Evolutionary conservation across 2,329 filamentous ascomycete genomes (phyloP).

Genomic region (Sporothrix brasiliensis): DNA sequence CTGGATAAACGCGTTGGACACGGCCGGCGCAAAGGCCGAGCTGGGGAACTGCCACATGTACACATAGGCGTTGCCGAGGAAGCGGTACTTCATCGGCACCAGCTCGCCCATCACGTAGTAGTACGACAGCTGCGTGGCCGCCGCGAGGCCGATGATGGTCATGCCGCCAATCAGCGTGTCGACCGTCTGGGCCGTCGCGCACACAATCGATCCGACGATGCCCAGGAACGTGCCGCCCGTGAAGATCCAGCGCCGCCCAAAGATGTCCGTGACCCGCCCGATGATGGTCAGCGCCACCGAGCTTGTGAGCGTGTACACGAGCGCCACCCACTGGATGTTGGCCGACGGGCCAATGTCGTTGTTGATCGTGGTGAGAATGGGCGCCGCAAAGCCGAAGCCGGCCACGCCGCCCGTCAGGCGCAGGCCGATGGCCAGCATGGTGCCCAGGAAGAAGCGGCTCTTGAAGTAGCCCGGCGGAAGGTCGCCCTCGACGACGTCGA

Average conservation of each 20-base stretch:
- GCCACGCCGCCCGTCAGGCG: constrained; percentile 40
- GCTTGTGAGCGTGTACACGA: constrained; percentile 40
- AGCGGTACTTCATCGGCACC: constrained; percentile 46
- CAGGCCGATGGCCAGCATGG: constrained; percentile 33
- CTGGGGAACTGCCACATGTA: constrained; percentile 43
- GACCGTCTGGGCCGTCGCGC: constrained; percentile 44
- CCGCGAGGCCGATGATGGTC: constrained; percentile 45
- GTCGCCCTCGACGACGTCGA: constrained; percentile 27
- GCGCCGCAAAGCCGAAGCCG: constrained; percentile 40
- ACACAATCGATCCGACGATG: constrained; percentile 46
- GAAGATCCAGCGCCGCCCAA: constrained; percentile 41
- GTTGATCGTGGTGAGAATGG: constrained; percentile 33
- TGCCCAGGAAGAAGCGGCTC: constrained; percentile 31
- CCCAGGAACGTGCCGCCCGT: constrained; percentile 41
- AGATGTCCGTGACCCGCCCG: constrained; percentile 41
- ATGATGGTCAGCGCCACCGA: constrained; percentile 40
- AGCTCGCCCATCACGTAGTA: constrained; percentile 46
- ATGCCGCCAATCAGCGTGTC: constrained; percentile 45
- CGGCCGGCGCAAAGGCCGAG: constrained; percentile 40
- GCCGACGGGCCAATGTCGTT: constrained; percentile 30
- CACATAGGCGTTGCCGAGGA: constrained; percentile 41
- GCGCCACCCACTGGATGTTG: constrained; percentile 42
- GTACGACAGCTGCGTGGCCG: constrained; percentile 46
- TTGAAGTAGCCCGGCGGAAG: constrained; percentile 33
- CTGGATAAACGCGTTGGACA: constrained; percentile 40